Conservation (phyloP, 1,284 basidiomycete genomes). For the Tausonia pullulans region DNA sequence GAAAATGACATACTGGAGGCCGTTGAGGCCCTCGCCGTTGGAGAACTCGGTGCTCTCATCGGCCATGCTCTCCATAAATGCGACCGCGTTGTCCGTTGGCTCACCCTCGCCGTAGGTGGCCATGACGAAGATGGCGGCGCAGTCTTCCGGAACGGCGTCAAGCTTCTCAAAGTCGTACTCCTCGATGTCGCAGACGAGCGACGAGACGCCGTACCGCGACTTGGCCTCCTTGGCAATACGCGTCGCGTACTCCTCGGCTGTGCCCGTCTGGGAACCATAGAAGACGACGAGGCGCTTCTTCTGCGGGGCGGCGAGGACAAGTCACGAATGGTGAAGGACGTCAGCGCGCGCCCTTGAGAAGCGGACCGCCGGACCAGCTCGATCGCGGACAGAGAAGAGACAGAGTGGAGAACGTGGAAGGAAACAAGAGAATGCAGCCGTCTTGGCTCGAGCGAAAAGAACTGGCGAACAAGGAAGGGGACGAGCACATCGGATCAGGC, state of each 20-base stretch:
- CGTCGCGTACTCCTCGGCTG: slow-evolving; percentile 90
- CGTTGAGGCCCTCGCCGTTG: slow-evolving; percentile 59
- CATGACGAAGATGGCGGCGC: slow-evolving; percentile 83
- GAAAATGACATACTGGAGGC: slow-evolving; percentile 91
- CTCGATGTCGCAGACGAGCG: slow-evolving; percentile 88
- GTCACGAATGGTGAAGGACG: background rate
- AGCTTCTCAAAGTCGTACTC: slow-evolving; percentile 97
- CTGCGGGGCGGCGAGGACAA: slow-evolving; percentile 36
- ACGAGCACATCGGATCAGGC: too few relatives aligned
- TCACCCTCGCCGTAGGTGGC: slow-evolving; percentile 98
- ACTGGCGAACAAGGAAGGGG: too few relatives aligned
- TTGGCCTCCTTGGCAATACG: slow-evolving; percentile 90
- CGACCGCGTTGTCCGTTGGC: slow-evolving; percentile 96
- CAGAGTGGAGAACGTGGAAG: background rate
- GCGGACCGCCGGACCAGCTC: background rate
- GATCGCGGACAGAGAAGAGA: background rate
- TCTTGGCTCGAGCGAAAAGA: background rate
- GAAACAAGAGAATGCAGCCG: background rate
- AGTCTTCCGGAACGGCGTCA: slow-evolving; percentile 77
- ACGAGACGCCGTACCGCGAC: slow-evolving; percentile 80
- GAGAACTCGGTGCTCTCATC: slow-evolving; percentile 79
- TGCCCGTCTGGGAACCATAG: slow-evolving; percentile 93
- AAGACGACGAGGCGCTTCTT: slow-evolving; percentile 92
- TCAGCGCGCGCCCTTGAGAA: background rate
- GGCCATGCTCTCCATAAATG: slow-evolving; percentile 80